These are phyloP conservation scores for Phycomyces blakesleeanus DNA, from an alignment of 192 early-diverging fungal species.

Conservation along the genomic window DNA sequence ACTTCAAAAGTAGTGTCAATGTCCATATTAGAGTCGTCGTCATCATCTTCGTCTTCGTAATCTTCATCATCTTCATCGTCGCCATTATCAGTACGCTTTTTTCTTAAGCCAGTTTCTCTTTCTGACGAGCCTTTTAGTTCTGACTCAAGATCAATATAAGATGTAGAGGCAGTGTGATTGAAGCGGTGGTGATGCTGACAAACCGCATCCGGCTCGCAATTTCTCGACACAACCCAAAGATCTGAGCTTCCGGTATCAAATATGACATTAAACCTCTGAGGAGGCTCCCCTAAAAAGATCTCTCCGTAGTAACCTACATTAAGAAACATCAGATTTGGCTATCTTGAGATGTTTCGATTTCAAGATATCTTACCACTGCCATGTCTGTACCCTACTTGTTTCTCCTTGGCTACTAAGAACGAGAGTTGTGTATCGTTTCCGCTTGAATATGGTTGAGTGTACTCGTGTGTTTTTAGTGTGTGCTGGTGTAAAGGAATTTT, in stretches of 20 bases:
- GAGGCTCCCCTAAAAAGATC: slow-evolving; percentile 54
- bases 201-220: slow-evolving; percentile 24
- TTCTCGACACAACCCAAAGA: slow-evolving; percentile 55
- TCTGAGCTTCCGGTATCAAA: slow-evolving; percentile 75
- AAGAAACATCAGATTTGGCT: neutral
- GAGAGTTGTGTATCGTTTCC: neutral
- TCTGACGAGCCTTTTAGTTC: no score
- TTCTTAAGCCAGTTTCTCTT: neutral
- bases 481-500: neutral
- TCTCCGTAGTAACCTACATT: slow-evolving; percentile 31
- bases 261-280: slow-evolving; percentile 63
- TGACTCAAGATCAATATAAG: slow-evolving; percentile 3
- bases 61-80: neutral
- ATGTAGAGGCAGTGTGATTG: slow-evolving; percentile 17
- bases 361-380: slow-evolving; percentile 10
- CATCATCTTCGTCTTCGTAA: neutral
- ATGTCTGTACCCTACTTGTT: slow-evolving; percentile 14
- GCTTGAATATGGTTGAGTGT: neutral
- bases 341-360: neutral
- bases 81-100: neutral
- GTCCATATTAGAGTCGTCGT: neutral
- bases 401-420: slow-evolving; percentile 17
- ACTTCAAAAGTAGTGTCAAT: slow-evolving; percentile 4
- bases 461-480: neutral
- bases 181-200: slow-evolving; percentile 30